A percentile compares a stretch with the other conserved stretches of the same genome.
phyloP scores from a whole-genome alignment of 805 yeast species.

The Yarrowia keelungensis region DNA sequence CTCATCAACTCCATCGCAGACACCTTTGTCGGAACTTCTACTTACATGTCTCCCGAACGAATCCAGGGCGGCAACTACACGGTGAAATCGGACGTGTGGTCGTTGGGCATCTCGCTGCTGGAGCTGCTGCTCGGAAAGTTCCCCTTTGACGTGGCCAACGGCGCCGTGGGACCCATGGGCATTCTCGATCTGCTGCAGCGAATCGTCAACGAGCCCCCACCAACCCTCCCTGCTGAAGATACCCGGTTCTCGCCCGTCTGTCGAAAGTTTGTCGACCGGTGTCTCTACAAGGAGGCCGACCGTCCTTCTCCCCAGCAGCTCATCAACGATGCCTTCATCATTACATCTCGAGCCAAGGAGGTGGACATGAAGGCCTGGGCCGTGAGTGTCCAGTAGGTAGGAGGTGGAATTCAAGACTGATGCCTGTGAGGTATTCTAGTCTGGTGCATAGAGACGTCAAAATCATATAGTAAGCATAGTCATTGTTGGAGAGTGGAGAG shows the following conservation, averaged over 20 bases:
- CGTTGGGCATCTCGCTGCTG: constrained; percentile 86
- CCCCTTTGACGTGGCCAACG: constrained; percentile 59
- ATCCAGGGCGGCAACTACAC: constrained; percentile 94
- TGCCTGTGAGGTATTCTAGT: not conserved
- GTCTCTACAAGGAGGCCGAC: constrained; percentile 74
- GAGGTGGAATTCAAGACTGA: not conserved
- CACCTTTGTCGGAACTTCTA: constrained; percentile 97
- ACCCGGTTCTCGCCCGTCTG: constrained; percentile 57
- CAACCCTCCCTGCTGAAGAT: constrained; percentile 60
- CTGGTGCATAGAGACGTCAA: constrained; percentile 8
- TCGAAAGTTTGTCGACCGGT: constrained; percentile 72
- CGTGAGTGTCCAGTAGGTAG: constrained; percentile 22
- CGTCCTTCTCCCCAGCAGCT: constrained; percentile 80
- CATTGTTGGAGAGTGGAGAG: constrained; percentile 3
- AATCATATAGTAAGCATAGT: constrained; percentile 28
- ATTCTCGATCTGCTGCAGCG: constrained; percentile 89
- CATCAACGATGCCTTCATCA: constrained; percentile 51
- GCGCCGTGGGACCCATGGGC: constrained; percentile 60
- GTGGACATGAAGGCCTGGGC: constrained; percentile 45
- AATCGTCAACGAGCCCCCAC: constrained; percentile 93
- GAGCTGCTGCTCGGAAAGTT: constrained; percentile 87
- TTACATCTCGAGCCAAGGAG: constrained; percentile 43
- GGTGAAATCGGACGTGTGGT: constrained; percentile 97
- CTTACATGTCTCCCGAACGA: constrained; percentile 97
- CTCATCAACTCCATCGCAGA: constrained; percentile 93